Evolutionary conservation across 2,329 filamentous ascomycete species (phyloP).

Genomic region (Fusarium virguliforme): DNA sequence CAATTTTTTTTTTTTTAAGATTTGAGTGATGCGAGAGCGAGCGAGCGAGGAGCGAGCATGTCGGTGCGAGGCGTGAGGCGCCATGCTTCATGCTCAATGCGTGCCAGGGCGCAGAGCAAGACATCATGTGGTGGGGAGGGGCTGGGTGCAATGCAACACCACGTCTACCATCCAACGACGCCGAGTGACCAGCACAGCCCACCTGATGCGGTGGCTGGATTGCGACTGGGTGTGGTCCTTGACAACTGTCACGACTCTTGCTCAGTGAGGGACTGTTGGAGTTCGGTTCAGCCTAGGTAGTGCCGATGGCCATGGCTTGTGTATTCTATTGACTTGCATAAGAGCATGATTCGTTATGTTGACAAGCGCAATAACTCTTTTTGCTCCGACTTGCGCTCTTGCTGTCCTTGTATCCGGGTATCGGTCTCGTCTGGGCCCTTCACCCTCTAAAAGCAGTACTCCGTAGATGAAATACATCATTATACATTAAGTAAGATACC

Average conservation of each 20-base stretch:
- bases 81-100: constrained; percentile 4
- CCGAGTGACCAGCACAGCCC: constrained; percentile 11
- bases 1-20: not conserved
- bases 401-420: constrained; percentile 9
- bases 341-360: constrained; percentile 8
- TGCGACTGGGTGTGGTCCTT: not conserved
- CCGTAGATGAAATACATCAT: constrained; percentile 8
- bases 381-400: not conserved
- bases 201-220: constrained; percentile 7
- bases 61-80: not conserved
- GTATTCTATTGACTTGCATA: constrained; percentile 9
- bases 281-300: not conserved
- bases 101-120: not conserved
- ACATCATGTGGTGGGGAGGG: constrained; percentile 3
- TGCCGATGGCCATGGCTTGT: not conserved
- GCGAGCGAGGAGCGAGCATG: not conserved
- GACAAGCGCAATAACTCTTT: not conserved
- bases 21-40: not conserved
- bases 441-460: constrained; percentile 1
- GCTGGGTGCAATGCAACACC: constrained; percentile 3
- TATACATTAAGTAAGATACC: constrained; percentile 15
- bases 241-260: not conserved
- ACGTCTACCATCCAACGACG: constrained; percentile 3
- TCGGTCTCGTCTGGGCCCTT: constrained; percentile 5
- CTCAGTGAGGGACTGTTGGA: not conserved